phyloP scores from a whole-genome alignment of 306 rosid genomes.

The Medicago lupulina region DNA sequence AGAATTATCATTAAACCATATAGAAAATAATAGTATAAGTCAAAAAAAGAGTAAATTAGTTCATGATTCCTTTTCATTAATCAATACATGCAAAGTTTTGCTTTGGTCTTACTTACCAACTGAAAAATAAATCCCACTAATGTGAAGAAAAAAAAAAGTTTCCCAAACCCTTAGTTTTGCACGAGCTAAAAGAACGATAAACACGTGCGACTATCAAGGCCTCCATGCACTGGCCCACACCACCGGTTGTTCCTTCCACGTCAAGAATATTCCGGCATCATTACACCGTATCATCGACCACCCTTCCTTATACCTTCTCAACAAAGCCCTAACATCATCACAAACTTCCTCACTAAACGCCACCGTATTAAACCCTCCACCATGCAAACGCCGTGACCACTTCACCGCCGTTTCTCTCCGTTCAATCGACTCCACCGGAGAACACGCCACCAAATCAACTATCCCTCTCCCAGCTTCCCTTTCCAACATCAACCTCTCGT shows the following conservation, averaged over 20 bases:
- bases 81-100: constrained; percentile 53
- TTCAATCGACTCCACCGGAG: constrained; percentile 64
- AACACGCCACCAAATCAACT: constrained; percentile 78
- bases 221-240: constrained; percentile 99
- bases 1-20: constrained; percentile 15
- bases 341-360: constrained; percentile 86
- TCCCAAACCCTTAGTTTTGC: constrained; percentile 39
- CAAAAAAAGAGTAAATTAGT: constrained; percentile 37
- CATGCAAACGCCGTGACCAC: constrained; percentile 82
- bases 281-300: constrained; percentile 81
- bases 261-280: constrained; percentile 79
- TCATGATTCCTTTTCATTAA: constrained; percentile 49
- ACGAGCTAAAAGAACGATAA: constrained; percentile 34
- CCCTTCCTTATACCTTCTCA: constrained; percentile 90
- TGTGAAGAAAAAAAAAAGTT: neutral
- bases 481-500: constrained; percentile 79
- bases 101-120: constrained; percentile 41
- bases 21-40: constrained; percentile 2
- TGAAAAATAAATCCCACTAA: constrained; percentile 1
- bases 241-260: constrained; percentile 90
- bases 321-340: constrained; percentile 82
- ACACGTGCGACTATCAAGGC: constrained; percentile 53
- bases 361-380: constrained; percentile 59
- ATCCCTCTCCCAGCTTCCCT: constrained; percentile 80
- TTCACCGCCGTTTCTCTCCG: constrained; percentile 70